Evolutionary conservation across 2,329 filamentous ascomycete genomes (phyloP), one percentile per base, ranked within the genome.

Genomic region (Colletotrichum karsti): DNA sequence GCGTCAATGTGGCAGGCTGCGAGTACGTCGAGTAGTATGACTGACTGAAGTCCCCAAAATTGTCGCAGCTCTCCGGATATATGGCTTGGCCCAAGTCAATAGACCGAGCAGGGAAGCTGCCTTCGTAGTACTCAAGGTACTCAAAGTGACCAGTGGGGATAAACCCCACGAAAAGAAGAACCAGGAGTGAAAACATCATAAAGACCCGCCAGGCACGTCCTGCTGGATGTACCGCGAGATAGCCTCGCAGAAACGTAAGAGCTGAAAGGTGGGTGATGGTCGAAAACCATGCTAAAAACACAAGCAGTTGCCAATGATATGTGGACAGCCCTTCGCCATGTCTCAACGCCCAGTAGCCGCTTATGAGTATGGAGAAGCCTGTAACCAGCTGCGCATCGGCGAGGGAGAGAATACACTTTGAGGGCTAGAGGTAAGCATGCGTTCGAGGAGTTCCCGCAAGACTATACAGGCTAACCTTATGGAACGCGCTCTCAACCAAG

Each of bases 371-470:
- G 8, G 62, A 53, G 1, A 59, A 5, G 1, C 62, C 44, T 3
- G 62, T 59, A 12, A 59, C 5, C 7, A 64, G 12, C 15, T 59
- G 54, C 1, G 62, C 6, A 8, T 64, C 54, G 2, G 46, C 54
- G 3, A 64, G 54, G 1, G 62, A 18, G 9, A 59, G 44, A 2
- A 64, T 64, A 10, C 61, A 59, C 61, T 57, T n/a, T n/a, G n/a
- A n/a, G n/a, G n/a, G n/a, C n/a, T n/a, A n/a, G n/a, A n/a, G n/a
- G n/a, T n/a, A n/a, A n/a, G n/a, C n/a, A n/a, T n/a, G n/a, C n/a
- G n/a, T n/a, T n/a, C 15, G 20, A n/a, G n/a, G n/a, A n/a, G n/a
- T n/a, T n/a, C n/a, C n/a, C n/a, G n/a, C n/a, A n/a, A n/a, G n/a
- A n/a, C n/a, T n/a, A n/a, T n/a, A n/a, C n/a, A n/a, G n/a, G n/a